Evolutionary conservation across 2,329 filamentous ascomycete genomes (phyloP), one percentile per base, ranked within the genome.

Genomic region (Neurospora crassa): DNA sequence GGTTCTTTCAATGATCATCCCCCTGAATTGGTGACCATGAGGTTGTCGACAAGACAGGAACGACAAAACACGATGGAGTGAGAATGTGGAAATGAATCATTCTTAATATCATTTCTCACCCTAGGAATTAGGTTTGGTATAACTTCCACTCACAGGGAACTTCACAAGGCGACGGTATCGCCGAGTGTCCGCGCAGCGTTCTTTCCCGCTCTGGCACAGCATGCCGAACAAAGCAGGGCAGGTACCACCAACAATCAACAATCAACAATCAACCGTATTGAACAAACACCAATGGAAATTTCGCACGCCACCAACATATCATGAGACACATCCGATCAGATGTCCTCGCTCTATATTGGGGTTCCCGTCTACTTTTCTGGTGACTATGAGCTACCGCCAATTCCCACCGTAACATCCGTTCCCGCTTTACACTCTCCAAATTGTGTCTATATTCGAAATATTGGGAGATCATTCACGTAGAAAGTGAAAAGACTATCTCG

Each of bases 141-240:
- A 3, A 0, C 7, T 63, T 34, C 2, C 1, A 16, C 14, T 11
- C 14, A 18, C 18, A 18, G 0, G 0, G 18, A 5, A 5, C 1
- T 3, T 18, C 14, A 8, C 1, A 34, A 18, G 53, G 14, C 14
- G 14, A 63, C 18, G 24, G 34, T n/a, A 34, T 63, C 14, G 24
- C 24, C 53, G 24, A 63, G 53, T 63, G 53, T 63, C 53, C 1
- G 20, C 16, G 14, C 16, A 18, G 53, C 16, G 2, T 34, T 63
- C 53, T 63, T 24, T 16, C 24, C 53, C 24, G 24, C 47, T 29
- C 14, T 2, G 3, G 24, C 53, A 63, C 53, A 34, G 53, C 53
- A 34, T 34, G 53, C 24, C 24, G 53, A 16, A 63, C 53, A 63
- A 34, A 63, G 53, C 53, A 63, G 24, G 53, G 14, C 47, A 18